Evolutionary conservation across 2,329 filamentous ascomycete genomes (phyloP), one percentile per base, ranked within the genome.

Genomic region (Talaromyces sp.): DNA sequence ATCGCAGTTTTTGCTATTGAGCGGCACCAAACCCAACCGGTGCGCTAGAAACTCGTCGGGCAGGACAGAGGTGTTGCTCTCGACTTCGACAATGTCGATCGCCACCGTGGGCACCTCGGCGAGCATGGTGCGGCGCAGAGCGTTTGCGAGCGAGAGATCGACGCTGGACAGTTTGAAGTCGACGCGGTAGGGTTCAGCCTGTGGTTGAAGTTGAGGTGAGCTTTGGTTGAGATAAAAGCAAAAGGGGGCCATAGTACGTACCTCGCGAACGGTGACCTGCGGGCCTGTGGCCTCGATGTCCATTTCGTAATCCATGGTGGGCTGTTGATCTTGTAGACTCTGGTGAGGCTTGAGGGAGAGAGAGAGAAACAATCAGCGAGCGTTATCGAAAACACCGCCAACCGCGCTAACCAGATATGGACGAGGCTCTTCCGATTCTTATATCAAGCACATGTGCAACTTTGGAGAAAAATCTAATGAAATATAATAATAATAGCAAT

Each of bases 31-130:
- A 34, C 95, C 94, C 14, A 99, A 85, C 53, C 94, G 89, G 77
- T 98, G 94, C 56, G 91, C 89, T 68, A 99, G 88, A 77, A 98
- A 96, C 78, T 99, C 94, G 77, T 99, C 94, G 64, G 94, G 91
- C 14, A 98, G 87, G 4, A 97, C 93, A n/a, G 93, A 96, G 62
- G 90, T 96, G 82, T 99, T 99, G 71, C 85, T 85, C 72, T 96
- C 89, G 67, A 99, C 88, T 76, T 98, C 92, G 65, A 98, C 93
- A 14, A 96, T 85, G 72, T 99, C 94, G 75, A 98, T 93, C 65
- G 95, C 93, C 69, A 98, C 88, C 28, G 92, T 97, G 10, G 94
- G 93, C 63, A 99, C 90, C 79, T 99, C 94, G 70, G 92, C 91
- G 67, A 96, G 88, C 80, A 98, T 94, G 63, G 92, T 85, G 73